phyloP scores from a whole-genome alignment of 2,329 filamentous ascomycete genomes.

The Monilinia aucupariae region DNA sequence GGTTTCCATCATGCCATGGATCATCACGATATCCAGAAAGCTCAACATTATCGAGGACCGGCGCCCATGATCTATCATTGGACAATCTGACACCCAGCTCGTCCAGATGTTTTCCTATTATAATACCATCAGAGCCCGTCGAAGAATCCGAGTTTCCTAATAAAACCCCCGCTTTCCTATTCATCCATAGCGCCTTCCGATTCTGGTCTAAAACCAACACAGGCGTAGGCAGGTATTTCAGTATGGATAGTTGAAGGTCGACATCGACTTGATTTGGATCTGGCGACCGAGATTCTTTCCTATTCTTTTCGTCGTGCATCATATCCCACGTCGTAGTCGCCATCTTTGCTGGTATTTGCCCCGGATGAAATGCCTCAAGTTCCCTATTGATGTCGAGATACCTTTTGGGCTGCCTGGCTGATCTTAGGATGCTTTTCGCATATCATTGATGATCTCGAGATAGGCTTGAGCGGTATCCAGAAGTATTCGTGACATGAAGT shows the following conservation, averaged over 20 bases:
- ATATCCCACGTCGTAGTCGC: neutral
- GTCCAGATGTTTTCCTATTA: slow-evolving; percentile 15
- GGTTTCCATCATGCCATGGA: neutral
- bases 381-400: neutral
- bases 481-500: neutral
- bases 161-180: slow-evolving; percentile 19
- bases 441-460: neutral
- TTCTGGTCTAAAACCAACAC: slow-evolving; percentile 24
- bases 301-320: neutral
- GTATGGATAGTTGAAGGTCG: slow-evolving; percentile 25
- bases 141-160: slow-evolving; percentile 18
- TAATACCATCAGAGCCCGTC: neutral
- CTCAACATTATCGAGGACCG: slow-evolving; percentile 19
- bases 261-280: neutral
- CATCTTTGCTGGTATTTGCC: neutral
- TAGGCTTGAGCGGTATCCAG: neutral
- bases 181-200: slow-evolving; percentile 21
- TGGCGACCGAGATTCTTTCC: neutral
- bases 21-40: neutral
- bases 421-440: too few relatives aligned
- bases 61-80: slow-evolving; percentile 19
- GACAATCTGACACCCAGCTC: slow-evolving; percentile 21
- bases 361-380: neutral
- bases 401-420: too few relatives aligned
- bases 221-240: slow-evolving; percentile 24